Conservation (phyloP, 129 eudicot species). For the Gnaphalium uliginosum region DNA sequence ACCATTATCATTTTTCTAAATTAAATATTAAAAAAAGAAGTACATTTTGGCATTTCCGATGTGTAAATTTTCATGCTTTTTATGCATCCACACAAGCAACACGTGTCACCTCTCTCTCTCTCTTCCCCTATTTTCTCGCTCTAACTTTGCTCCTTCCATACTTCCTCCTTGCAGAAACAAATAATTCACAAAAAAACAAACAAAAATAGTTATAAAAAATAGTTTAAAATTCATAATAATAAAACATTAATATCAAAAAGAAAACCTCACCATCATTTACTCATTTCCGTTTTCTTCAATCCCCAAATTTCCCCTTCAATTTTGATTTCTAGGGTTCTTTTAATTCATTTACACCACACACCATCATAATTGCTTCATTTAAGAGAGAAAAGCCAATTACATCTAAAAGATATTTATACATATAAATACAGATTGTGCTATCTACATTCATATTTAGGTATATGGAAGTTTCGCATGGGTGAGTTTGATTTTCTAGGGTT, state of each 20-base stretch:
- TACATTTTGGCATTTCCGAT: constrained; percentile 21
- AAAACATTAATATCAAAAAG: background rate
- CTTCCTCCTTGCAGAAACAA: background rate
- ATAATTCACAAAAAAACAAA: constrained; percentile 22
- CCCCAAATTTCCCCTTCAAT: constrained; percentile 34
- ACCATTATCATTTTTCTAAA: no score
- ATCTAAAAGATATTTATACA: background rate
- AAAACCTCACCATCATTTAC: constrained; percentile 40
- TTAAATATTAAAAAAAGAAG: background rate
- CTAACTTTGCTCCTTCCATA: constrained; percentile 38
- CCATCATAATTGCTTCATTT: constrained; percentile 43
- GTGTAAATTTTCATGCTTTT: constrained; percentile 31
- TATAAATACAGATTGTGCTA: background rate
- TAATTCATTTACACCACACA: constrained; percentile 29
- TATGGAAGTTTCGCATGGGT: constrained; percentile 7
- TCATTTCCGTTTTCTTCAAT: constrained; percentile 44
- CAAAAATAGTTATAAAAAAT: constrained; percentile 22
- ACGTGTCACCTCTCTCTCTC: constrained; percentile 31
- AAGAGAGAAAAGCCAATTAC: constrained; percentile 26
- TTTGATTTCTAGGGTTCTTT: constrained; percentile 40
- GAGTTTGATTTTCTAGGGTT: constrained; percentile 20
- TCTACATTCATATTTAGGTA: background rate
- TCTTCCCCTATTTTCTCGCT: constrained; percentile 26
- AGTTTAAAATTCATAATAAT: background rate
- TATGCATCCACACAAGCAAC: constrained; percentile 22